These are phyloP conservation scores for Lachancea lanzarotensis DNA, from an alignment of 805 yeast species.

Conservation along the genomic window DNA sequence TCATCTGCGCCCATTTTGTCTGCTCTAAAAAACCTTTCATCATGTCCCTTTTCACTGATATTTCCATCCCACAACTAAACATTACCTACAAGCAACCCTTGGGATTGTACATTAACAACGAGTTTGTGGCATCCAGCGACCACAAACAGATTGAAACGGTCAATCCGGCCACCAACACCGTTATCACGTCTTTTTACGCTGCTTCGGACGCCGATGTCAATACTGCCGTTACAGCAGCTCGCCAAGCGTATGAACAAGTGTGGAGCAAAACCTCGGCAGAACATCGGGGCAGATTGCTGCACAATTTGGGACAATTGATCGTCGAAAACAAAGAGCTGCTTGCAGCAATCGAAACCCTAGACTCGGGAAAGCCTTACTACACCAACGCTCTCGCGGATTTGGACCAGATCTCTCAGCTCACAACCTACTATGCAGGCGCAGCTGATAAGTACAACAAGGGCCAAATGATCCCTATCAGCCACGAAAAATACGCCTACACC, in stretches of 20 bases:
- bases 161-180: constrained; percentile 46
- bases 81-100: constrained; percentile 46
- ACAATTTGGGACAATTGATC: constrained; percentile 42
- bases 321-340: constrained; percentile 40
- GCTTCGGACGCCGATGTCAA: constrained; percentile 45
- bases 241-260: constrained; percentile 36
- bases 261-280: constrained; percentile 44
- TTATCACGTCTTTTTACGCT: constrained; percentile 41
- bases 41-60: constrained; percentile 9
- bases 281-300: constrained; percentile 36
- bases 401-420: constrained; percentile 44
- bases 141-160: constrained; percentile 38
- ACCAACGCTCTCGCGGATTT: constrained; percentile 51
- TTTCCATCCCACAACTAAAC: constrained; percentile 16
- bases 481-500: constrained; percentile 45
- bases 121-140: constrained; percentile 37
- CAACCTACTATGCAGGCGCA: constrained; percentile 62
- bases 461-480: constrained; percentile 51
- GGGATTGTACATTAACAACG: constrained; percentile 58
- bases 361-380: constrained; percentile 48
- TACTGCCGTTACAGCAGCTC: constrained; percentile 45
- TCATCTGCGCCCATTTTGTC: too few relatives aligned
- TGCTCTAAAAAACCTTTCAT: not conserved
- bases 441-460: constrained; percentile 58
- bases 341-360: constrained; percentile 50